Base-by-base conservation (phyloP, 2,329 filamentous ascomycete species). In the Davidsoniella australis region DNA sequence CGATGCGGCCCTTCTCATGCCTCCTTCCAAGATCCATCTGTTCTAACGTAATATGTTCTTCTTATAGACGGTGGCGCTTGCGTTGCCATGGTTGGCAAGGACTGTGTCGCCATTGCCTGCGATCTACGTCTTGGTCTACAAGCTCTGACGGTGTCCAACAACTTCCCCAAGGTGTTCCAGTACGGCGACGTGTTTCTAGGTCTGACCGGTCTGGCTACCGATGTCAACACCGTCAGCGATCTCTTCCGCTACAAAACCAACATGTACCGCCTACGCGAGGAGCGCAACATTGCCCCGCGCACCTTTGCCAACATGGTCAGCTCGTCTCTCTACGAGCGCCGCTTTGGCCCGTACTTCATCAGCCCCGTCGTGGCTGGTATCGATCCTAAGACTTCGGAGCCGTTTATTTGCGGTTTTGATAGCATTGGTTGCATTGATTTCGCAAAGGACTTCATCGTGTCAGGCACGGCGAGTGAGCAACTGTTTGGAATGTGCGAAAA, bases 201-300 rank as follows among this genome's bases (percentile, higher is more conserved):
- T 50, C 80, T 98, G 54, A 96, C 91, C 4, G 91, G 91, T 50
- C 84, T 98, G 47, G 91, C 91, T 54, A 98, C 91, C 59, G 91
- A 98, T 65, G 87, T 98, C 56, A 78, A 77, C 56, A 96, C 89
- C 58, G 89, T 98, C 58, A 84, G 82, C 60, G 89, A 98, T 69
- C 82, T 96, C 58, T 94, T 98, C 77, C 87, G 91, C 63, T 96
- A 94, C 80, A 98, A 98, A 76, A 86, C 94, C 66, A 98, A 98
- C 77, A 93, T 98, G 85, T 98, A 98, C 77, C 85, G 91, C 57
- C 78, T 98, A 61, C 85, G 91, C 62, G 91, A 98, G 74, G 91
- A 98, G 75, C 87, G 91, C 63, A 76, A 87, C 72, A 96, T 98
- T 67, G 82, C 85, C 50, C 91, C 91, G 42, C 77, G 84, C 64